phyloP scores from a whole-genome alignment of 495 filamentous ascomycete species.

The Neurospora intermedia region DNA sequence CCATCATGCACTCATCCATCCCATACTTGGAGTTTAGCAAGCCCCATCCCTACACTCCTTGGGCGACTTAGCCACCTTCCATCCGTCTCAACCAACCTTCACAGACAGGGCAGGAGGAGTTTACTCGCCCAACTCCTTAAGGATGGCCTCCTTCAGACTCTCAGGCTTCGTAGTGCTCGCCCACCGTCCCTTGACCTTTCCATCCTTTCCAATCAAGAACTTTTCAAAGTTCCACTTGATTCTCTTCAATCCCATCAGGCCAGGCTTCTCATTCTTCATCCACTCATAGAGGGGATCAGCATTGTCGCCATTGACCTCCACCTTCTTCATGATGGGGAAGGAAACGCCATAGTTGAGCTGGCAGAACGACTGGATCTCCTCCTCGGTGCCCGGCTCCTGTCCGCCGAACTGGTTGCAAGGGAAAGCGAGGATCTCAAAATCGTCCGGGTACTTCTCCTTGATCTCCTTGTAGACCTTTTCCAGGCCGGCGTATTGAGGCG shows the following conservation, averaged over 20 bases:
- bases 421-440: conserved; percentile 86
- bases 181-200: conserved; percentile 72
- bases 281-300: conserved; percentile 77
- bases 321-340: conserved; percentile 86
- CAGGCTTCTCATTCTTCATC: conserved; percentile 78
- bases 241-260: conserved; percentile 72
- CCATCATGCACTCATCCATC: too few species aligned
- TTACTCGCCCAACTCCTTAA: conserved; percentile 52
- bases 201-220: conserved; percentile 80
- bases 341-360: conserved; percentile 88
- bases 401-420: conserved; percentile 95
- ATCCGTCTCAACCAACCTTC: too few species aligned
- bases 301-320: conserved; percentile 80
- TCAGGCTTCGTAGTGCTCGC: conserved; percentile 80
- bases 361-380: conserved; percentile 89
- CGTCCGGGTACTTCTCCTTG: conserved; percentile 52
- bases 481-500: conserved; percentile 85
- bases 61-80: too few species aligned
- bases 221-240: conserved; percentile 99
- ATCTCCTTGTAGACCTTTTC: conserved; percentile 82
- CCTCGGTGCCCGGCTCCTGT: conserved; percentile 83
- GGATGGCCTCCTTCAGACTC: conserved; percentile 57
- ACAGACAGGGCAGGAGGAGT: too few species aligned
- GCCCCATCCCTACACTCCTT: too few species aligned
- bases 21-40: too few species aligned